A percentile compares a stretch with the other conserved stretches of the same genome.
These are phyloP conservation scores for Solanum tacnaense DNA, from an alignment of 257 asterid species.

Conservation along the genomic window DNA sequence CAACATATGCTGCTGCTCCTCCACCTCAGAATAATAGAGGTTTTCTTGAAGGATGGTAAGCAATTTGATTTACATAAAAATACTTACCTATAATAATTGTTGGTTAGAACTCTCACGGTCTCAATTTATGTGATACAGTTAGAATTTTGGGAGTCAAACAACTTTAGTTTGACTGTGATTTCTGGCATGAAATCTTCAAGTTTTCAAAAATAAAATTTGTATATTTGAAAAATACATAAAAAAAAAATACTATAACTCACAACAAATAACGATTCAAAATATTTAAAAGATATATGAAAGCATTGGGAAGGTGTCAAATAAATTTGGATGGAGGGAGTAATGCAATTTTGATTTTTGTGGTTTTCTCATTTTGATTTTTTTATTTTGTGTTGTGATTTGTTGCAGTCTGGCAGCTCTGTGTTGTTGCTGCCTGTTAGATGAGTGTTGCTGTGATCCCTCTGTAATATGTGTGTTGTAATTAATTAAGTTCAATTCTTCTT, in stretches of 20 bases:
- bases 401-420: conserved; percentile 2
- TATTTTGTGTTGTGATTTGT: neutral
- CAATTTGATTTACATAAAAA: neutral
- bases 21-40: neutral
- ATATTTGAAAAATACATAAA: too few relatives aligned
- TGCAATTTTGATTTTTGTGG: neutral
- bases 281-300: too few relatives aligned
- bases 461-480: neutral
- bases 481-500: neutral
- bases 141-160: neutral
- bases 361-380: neutral
- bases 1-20: neutral
- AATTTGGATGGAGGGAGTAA: neutral
- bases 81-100: neutral
- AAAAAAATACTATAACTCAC: too few relatives aligned
- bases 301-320: too few relatives aligned
- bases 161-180: too few relatives aligned
- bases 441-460: conserved; percentile 1
- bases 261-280: too few relatives aligned
- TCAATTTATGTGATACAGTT: too few relatives aligned
- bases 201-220: too few relatives aligned
- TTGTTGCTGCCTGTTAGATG: conserved; percentile 1
- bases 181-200: neutral
- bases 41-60: neutral
- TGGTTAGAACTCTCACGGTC: neutral